Base-by-base conservation (phyloP, 2,329 filamentous ascomycete genomes). In the Claviceps cyperi region DNA sequence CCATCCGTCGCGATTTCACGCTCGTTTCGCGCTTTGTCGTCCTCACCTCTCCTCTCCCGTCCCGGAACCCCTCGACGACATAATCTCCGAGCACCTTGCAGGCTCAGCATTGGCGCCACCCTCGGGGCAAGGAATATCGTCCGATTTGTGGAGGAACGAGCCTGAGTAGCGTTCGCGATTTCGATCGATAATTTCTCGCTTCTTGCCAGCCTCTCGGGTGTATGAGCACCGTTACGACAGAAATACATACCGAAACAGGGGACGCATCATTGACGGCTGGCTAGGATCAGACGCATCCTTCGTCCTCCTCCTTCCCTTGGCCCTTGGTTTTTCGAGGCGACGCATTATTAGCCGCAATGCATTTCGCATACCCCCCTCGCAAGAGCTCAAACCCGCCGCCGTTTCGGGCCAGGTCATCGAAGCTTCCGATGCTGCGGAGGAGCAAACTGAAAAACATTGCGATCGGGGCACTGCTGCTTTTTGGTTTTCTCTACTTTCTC, bases 291-390 rank as follows among this genome's bases (percentile, higher is more conserved):
- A 21, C 37, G 17, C 17, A 4, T n/a, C 14, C n/a, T 24, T 28
- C 11, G 4, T 40, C 17, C 4, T 15, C 17, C 17, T 40, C 17
- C 13, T 21, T 5, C 19, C n/a, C 22, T 41, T 13, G 19, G 13
- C 40, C 4, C 40, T 22, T 22, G 11, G 40, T 19, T 6, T 17
- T 22, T 17, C 17, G 44, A 24, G 22, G 14, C 35, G 21, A 22
- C 36, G 35, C 24, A 41, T 21, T 41, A 43, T 41, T 19, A 47
- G 55, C 53, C 60, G 72, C 59, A 58, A 92, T 95, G 88, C 90
- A 95, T 66, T 89, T 91, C 74, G 88, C 90, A 55, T 82, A 94
- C 59, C 89, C 89, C 50, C 80, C 87, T 60, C 84, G 89, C 66
- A 94, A 91, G 70, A 81, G 78, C 62, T 91, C 86, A 56, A 81